A percentile compares a stretch with the other conserved stretches of the same genome.
These are phyloP conservation scores for Penium margaritaceum DNA, from an alignment of 139 green algal genomes.

Conservation along the genomic window DNA sequence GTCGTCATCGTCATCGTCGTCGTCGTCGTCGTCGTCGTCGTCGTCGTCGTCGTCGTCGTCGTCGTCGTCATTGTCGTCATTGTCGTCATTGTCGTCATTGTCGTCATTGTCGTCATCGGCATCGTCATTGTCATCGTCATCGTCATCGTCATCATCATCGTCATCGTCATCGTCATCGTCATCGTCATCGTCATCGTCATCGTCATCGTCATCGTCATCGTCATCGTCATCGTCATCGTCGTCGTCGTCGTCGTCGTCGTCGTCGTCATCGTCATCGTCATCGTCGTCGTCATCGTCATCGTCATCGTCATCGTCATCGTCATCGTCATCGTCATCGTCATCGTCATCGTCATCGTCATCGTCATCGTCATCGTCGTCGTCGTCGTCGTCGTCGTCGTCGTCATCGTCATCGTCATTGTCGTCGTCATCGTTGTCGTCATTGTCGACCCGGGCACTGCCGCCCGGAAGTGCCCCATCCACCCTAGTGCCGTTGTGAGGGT, in stretches of 20 bases:
- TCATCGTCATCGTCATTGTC: neutral
- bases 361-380: neutral
- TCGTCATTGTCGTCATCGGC: too few species aligned
- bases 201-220: neutral
- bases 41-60: neutral
- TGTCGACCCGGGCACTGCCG: too few species aligned
- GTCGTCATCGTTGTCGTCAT: conserved; percentile 3
- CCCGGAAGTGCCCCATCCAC: too few species aligned
- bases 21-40: neutral
- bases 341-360: neutral
- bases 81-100: neutral
- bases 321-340: neutral
- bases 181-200: neutral
- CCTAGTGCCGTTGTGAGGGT: too few species aligned
- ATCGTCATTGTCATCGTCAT: neutral
- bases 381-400: neutral
- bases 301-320: neutral
- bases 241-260: conserved; percentile 1
- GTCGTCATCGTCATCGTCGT: neutral
- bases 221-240: neutral
- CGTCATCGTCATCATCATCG: neutral
- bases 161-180: neutral
- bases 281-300: neutral
- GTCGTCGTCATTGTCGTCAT: neutral
- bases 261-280: neutral